These are phyloP conservation scores for Tolypocladium album DNA, from an alignment of 2,329 filamentous ascomycete genomes.

Conservation along the genomic window DNA sequence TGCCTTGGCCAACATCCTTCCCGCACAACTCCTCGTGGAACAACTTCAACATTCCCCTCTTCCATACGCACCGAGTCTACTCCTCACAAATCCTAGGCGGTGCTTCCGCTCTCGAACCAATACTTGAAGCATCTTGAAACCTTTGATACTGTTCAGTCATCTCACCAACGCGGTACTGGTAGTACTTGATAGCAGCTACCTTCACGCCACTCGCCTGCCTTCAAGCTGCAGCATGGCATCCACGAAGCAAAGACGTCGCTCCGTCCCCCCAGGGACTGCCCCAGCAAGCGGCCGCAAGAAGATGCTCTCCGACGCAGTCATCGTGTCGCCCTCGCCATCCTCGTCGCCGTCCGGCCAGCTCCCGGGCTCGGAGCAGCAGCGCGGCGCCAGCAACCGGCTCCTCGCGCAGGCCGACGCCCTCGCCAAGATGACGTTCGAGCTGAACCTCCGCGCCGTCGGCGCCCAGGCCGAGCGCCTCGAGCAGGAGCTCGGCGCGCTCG, in stretches of 20 bases:
- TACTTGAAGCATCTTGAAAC: too few relatives aligned
- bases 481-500: constrained; percentile 16
- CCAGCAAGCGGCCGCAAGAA: not conserved
- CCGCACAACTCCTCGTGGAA: not conserved
- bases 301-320: not conserved
- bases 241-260: not conserved
- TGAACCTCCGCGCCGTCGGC: constrained; percentile 19
- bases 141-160: too few relatives aligned
- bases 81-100: not conserved
- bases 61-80: not conserved
- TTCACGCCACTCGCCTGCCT: not conserved
- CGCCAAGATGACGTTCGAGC: constrained; percentile 25
- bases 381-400: constrained; percentile 1
- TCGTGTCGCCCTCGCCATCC: not conserved
- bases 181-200: not conserved
- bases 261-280: not conserved
- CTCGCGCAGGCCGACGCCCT: constrained; percentile 19
- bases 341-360: not conserved
- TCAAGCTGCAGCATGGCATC: not conserved
- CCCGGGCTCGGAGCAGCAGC: not conserved
- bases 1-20: not conserved
- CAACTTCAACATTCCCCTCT: too few relatives aligned
- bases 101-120: not conserved
- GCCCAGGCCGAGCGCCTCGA: constrained; percentile 18
- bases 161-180: not conserved